These are phyloP conservation scores for Hymenoscyphus occultus DNA, from an alignment of 2,329 filamentous ascomycete species.

Conservation along the genomic window DNA sequence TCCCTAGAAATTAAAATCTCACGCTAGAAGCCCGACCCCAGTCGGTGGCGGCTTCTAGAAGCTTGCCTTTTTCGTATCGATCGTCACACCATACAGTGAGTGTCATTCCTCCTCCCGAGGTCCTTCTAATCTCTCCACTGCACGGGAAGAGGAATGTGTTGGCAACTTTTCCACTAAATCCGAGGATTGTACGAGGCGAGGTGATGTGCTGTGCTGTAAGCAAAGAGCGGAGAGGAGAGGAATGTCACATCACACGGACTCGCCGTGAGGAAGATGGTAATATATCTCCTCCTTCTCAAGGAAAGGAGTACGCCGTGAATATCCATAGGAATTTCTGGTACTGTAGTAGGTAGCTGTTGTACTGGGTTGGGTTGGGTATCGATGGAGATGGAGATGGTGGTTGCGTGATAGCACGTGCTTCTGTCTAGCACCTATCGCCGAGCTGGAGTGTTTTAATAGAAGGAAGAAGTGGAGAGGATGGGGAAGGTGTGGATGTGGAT, in stretches of 20 bases:
- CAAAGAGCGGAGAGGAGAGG: background rate
- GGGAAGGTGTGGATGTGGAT: background rate
- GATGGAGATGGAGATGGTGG: background rate
- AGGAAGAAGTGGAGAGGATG: background rate
- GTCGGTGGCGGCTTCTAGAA: conserved; percentile 25
- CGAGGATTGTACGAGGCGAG: background rate
- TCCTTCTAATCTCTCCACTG: background rate
- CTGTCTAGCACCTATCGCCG: background rate
- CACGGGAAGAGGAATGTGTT: background rate
- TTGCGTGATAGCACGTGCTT: background rate
- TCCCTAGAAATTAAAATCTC: background rate
- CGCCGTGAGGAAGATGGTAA: background rate
- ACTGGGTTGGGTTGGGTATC: too few species aligned
- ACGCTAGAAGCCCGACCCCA: conserved; percentile 22
- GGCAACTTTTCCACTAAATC: background rate
- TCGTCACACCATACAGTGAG: conserved; percentile 7
- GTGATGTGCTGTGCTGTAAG: background rate
- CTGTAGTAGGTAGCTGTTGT: too few species aligned
- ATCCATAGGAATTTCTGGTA: too few species aligned
- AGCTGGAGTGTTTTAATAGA: background rate
- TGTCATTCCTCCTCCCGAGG: conserved; percentile 4
- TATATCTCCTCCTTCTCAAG: background rate
- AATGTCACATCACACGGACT: background rate
- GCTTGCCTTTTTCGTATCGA: conserved; percentile 18
- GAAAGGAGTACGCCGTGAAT: too few species aligned